These are phyloP conservation scores for Remersonia thermophila DNA, from an alignment of 2,329 filamentous ascomycete genomes.

Conservation along the genomic window DNA sequence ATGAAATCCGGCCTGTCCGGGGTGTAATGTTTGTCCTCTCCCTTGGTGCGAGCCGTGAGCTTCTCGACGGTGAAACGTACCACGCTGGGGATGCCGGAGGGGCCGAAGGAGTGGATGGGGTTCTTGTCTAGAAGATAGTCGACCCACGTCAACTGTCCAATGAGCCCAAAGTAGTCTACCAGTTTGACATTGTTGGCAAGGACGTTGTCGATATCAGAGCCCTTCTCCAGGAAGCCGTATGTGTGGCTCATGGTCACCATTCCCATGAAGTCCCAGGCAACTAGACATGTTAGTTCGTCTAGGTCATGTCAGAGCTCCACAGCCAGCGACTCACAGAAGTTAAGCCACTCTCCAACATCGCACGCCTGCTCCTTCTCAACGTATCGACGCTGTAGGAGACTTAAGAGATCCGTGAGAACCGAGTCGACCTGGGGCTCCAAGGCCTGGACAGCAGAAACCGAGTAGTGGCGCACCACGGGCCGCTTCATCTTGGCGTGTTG, in stretches of 20 bases:
- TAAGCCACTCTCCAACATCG: constrained; percentile 29
- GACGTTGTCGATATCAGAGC: constrained; percentile 50
- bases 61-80: constrained; percentile 20
- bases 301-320: too few relatives aligned
- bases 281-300: constrained; percentile 2
- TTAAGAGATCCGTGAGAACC: constrained; percentile 21
- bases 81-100: constrained; percentile 21
- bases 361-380: constrained; percentile 19
- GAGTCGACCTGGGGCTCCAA: constrained; percentile 23
- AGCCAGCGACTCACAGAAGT: constrained; percentile 23
- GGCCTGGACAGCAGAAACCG: constrained; percentile 17
- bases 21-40: constrained; percentile 12
- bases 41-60: constrained; percentile 14
- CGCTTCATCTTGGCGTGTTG: constrained; percentile 25
- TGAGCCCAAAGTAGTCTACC: constrained; percentile 15
- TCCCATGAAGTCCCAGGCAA: constrained; percentile 30
- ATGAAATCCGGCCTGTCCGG: constrained; percentile 33
- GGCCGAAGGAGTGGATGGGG: constrained; percentile 23
- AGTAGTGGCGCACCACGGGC: constrained; percentile 27
- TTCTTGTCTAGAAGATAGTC: constrained; percentile 29
- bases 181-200: constrained; percentile 24
- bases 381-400: constrained; percentile 21
- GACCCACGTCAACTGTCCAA: constrained; percentile 17
- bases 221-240: constrained; percentile 49
- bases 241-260: constrained; percentile 45